These are phyloP conservation scores for Parathielavia hyrcaniae DNA, from an alignment of 495 filamentous ascomycete species.

Conservation along the genomic window DNA sequence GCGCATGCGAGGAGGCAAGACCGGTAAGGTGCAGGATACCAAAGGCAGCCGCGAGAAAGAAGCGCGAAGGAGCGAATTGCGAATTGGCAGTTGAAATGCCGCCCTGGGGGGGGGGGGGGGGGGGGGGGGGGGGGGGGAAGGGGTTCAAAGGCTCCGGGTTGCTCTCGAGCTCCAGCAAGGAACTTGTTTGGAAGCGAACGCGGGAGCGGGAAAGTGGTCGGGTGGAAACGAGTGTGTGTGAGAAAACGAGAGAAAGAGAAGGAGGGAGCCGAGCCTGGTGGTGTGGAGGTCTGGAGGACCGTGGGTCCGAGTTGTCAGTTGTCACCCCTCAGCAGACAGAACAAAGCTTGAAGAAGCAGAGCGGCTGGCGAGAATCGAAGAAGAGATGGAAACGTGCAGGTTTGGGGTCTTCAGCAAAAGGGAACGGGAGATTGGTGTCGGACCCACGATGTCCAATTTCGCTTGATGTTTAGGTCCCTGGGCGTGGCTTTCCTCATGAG, in stretches of 20 bases:
- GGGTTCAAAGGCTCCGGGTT: too few relatives aligned
- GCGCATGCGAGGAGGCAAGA: neutral
- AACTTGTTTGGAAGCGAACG: neutral
- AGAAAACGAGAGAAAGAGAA: constrained; percentile 13
- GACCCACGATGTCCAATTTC: constrained; percentile 31
- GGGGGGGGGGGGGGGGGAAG: too few relatives aligned
- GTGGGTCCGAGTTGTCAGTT: constrained; percentile 1
- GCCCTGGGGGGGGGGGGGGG: neutral
- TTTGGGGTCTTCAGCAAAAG: constrained; percentile 18
- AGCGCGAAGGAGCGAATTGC: constrained; percentile 7
- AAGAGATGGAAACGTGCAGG: constrained; percentile 15
- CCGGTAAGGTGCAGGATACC: neutral
- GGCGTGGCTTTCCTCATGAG: constrained; percentile 23
- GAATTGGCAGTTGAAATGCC: neutral
- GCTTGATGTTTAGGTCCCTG: constrained; percentile 31
- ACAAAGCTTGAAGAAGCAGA: constrained; percentile 11
- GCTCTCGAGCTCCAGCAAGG: neutral
- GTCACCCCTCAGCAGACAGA: constrained; percentile 15
- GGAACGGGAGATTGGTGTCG: constrained; percentile 24
- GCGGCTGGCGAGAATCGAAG: constrained; percentile 17
- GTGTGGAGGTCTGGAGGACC: constrained; percentile 1
- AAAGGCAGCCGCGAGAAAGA: neutral
- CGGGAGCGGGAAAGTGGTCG: neutral
- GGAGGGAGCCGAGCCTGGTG: neutral
- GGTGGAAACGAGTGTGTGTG: constrained; percentile 10